These are phyloP conservation scores for Pichia sp. DNA, from an alignment of 1,139 yeast genomes.

Conservation along the genomic window DNA sequence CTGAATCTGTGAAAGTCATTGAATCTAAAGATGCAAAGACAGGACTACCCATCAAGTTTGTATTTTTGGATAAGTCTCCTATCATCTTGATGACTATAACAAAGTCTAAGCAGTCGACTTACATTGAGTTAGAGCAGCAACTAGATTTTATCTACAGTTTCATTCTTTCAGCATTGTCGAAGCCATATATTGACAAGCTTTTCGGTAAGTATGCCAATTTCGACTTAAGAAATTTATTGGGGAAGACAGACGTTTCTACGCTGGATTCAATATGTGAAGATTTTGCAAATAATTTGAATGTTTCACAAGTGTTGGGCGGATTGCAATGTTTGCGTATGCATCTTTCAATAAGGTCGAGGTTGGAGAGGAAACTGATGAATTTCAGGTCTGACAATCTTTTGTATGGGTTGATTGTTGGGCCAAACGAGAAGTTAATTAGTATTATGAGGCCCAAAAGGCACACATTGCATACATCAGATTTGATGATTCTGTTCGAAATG, in stretches of 20 bases:
- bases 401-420: constrained; percentile 58
- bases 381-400: constrained; percentile 43
- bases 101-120: constrained; percentile 41
- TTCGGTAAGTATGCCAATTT: constrained; percentile 73
- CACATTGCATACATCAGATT: constrained; percentile 65
- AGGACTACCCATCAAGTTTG: constrained; percentile 44
- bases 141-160: constrained; percentile 73
- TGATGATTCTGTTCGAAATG: constrained; percentile 60
- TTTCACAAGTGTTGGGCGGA: constrained; percentile 58
- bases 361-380: constrained; percentile 42
- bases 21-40: constrained; percentile 33
- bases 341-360: constrained; percentile 42
- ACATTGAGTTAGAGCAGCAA: constrained; percentile 54
- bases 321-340: constrained; percentile 54
- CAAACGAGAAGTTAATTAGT: constrained; percentile 53
- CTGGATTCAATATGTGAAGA: constrained; percentile 59
- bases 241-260: constrained; percentile 62
- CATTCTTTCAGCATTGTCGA: constrained; percentile 73
- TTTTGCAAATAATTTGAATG: constrained; percentile 44
- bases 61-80: constrained; percentile 63
- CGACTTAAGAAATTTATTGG: constrained; percentile 73
- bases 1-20: constrained; percentile 37
- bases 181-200: constrained; percentile 64
- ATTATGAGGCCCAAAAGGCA: constrained; percentile 62
- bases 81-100: constrained; percentile 73